A percentile compares a stretch with the other conserved stretches of the same genome.
Conservation (phyloP, 306 rosid species). For the Malus fusca region DNA sequence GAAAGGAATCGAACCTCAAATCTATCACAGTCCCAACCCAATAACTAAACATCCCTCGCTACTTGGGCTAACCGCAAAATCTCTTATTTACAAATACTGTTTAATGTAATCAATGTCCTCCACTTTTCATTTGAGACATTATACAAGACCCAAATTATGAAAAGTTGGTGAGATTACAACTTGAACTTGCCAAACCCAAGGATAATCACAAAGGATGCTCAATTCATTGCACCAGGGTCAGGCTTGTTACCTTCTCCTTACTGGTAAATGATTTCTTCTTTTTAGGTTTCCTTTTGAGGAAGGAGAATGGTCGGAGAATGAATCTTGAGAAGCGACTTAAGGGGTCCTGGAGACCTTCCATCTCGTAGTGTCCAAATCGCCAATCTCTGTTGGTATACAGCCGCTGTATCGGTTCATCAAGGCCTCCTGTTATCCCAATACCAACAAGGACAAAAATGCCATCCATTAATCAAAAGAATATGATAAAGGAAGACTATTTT, state of each 20-base stretch:
- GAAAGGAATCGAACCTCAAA: too few species aligned
- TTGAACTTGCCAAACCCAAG: not conserved
- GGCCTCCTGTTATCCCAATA: constrained; percentile 56
- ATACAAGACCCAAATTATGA: not conserved
- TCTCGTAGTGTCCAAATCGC: constrained; percentile 93
- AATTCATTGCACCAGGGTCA: not conserved
- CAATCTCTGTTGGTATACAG: constrained; percentile 69
- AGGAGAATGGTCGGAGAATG: constrained; percentile 36
- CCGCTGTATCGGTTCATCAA: constrained; percentile 73
- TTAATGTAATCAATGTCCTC: not conserved
- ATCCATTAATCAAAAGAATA: not conserved
- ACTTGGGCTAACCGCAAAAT: too few species aligned
- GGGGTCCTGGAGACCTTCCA: constrained; percentile 86
- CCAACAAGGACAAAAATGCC: not conserved
- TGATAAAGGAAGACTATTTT: not conserved
- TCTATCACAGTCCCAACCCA: too few species aligned
- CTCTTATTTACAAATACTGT: not conserved
- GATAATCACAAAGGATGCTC: not conserved
- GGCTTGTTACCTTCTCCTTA: not conserved
- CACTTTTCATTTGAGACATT: not conserved
- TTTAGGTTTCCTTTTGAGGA: constrained; percentile 7
- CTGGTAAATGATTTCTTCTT: not conserved
- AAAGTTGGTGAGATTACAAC: not conserved
- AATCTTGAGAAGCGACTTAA: constrained; percentile 59
- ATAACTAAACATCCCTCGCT: too few species aligned